Base-by-base conservation (phyloP, 176 grass and related monocot species). In the Oryza meyeriana region DNA sequence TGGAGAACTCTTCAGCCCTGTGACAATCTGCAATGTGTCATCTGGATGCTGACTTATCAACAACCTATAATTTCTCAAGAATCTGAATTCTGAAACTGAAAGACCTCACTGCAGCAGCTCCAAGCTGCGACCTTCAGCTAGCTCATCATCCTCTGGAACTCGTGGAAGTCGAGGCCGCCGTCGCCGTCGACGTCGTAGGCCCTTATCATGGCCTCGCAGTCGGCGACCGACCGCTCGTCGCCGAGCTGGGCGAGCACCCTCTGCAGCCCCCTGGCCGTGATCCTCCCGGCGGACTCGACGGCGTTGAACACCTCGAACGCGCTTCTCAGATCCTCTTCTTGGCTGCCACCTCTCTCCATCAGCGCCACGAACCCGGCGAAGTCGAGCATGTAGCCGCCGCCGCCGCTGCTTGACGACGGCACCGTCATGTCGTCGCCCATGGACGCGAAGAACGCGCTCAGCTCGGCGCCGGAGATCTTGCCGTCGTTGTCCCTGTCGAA, bases 301-400 rank as follows among this genome's bases (percentile, higher is more conserved):
- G 86, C 84, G 75, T 94, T 94, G 55, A 98, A 98, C 90, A 98
- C 91, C 81, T 94, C 90, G 67, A 98, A 98, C 59, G 92, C 95
- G 73, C 68, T 84, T 76, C 47, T 69, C 44, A 98, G 80, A 75
- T 98, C 95, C 62, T 98, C 95, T 62, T 91, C 92, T 38, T 91
- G 80, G 44, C 78, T 81, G 45, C 74, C 86, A 0, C 90, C 95
- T 28, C 48, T 85, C 86, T 98, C 92, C 90, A 98, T 94, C 16
- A 98, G 75, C 27, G 86, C 83, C 76, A 93, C 92, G 47, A 98
- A 98, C 25, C 86, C 92, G 12, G 84, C 86, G 72, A 98, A 98
- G 84, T 98, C 90, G 13, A 98, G 78, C 86, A 89, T 58, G 26
- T 84, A 90, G 2, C 78, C 85, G 4, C 13, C 80, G 17, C 64